A percentile compares a stretch with the other conserved stretches of the same genome.
phyloP scores from a whole-genome alignment of 345 rosid species.

The Aquilaria malaccensis region DNA sequence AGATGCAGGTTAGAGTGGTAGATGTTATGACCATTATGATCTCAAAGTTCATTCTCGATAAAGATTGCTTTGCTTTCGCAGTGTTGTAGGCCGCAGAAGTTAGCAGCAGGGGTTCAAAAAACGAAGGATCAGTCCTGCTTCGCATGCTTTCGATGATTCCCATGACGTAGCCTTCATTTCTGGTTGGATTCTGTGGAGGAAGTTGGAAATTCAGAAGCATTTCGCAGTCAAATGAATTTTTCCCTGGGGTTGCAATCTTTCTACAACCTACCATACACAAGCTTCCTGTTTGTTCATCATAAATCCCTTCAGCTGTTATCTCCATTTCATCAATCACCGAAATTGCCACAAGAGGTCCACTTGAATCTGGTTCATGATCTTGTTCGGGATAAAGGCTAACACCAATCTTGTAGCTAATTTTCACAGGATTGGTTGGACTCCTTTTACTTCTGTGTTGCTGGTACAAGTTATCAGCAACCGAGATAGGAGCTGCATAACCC shows the following conservation, averaged over 20 bases:
- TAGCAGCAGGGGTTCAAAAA: conserved; percentile 19
- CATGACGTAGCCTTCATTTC: conserved; percentile 9
- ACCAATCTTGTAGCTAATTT: conserved; percentile 25
- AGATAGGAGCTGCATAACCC: conserved; percentile 29
- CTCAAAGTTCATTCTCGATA: conserved; percentile 44
- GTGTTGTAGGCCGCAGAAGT: conserved; percentile 15
- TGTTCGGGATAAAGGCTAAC: background rate
- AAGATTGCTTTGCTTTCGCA: conserved; percentile 8
- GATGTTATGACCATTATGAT: conserved; percentile 31
- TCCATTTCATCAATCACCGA: background rate
- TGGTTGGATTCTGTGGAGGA: conserved; percentile 30
- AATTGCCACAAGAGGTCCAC: background rate
- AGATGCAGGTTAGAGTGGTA: conserved; percentile 31
- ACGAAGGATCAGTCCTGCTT: conserved; percentile 24
- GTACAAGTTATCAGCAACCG: conserved; percentile 25
- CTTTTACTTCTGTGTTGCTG: background rate
- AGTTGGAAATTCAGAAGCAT: conserved; percentile 28
- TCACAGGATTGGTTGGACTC: conserved; percentile 5
- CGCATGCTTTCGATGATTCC: conserved; percentile 36
- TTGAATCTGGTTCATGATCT: too few relatives aligned
- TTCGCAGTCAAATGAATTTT: conserved; percentile 26
- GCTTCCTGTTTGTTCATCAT: conserved; percentile 28
- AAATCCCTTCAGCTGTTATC: conserved; percentile 40
- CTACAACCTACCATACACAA: conserved; percentile 47
- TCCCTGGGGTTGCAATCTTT: background rate